Base-by-base conservation (phyloP, 495 filamentous ascomycete genomes). In the Chaetomium cochliodes region DNA sequence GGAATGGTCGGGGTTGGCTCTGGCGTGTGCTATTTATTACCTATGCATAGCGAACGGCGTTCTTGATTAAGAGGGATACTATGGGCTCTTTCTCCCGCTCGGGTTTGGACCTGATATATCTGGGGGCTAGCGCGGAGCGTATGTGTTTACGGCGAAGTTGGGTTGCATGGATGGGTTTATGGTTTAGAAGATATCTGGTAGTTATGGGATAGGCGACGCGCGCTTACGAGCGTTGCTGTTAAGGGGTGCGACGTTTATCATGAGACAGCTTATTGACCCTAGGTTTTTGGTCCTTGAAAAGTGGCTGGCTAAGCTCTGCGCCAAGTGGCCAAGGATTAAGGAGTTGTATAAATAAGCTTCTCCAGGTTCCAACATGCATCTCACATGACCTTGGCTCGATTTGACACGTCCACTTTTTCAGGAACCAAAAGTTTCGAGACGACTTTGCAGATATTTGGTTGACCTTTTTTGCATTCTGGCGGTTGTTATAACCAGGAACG, bases 21-120 rank as follows among this genome's bases (percentile, higher is more conserved):
- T 16, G 30, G 12, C 5, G 20, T 26, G 1, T 47, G 59, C 30
- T 26, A 5, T 5, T 62, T 53, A 12, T 30, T 3, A 7, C 33
- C 33, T 37, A 42, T 62, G 59, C 49, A 62, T 62, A 62, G 59
- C 59, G 58, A 62, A 23, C 16, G 59, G 59, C 47, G 59, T 52
- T 51, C 7, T 60, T 41, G 58, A 2, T 59, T 12, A 12, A 16
- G 20, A 49, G 46, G 28, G 4, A 7, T 41, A 41, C 16, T 11
- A 0, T 26, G n/a, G 58, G 46, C 42, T 52, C 22, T 8, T 41
- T 41, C 41, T 16, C 57, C 33, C 39, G 5, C 20, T 12, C 37
- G 7, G 39, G 23, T 5, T n/a, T 44, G 5, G 13, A 3, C 4
- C 7, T 9, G 39, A 30, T 25, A 42, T n/a, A 23, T 13, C 3